These are phyloP conservation scores for Trematosphaeria pertusa DNA, from an alignment of 2,329 filamentous ascomycete genomes.

Conservation along the genomic window DNA sequence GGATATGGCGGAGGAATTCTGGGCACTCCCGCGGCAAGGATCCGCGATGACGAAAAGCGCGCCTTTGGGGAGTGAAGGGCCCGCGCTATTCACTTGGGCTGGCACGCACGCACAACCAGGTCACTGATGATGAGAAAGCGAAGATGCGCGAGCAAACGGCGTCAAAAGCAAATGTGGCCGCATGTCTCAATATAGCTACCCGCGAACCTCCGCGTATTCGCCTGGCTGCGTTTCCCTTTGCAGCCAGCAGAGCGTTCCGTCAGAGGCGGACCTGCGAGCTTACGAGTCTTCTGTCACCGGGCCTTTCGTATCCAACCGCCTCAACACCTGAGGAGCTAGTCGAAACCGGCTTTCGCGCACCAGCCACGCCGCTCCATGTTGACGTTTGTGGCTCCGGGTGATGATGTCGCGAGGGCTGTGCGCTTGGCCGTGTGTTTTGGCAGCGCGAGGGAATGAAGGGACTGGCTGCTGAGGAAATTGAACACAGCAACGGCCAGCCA, in stretches of 20 bases:
- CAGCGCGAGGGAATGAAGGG: not conserved
- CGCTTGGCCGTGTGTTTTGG: not conserved
- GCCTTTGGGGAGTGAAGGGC: not conserved
- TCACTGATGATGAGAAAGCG: no score
- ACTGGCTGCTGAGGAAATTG: not conserved
- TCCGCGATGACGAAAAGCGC: conserved; percentile 6
- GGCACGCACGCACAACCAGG: no score
- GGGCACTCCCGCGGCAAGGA: conserved; percentile 9
- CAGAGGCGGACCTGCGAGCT: conserved; percentile 1
- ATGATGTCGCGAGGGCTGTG: not conserved
- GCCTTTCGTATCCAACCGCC: conserved; percentile 23
- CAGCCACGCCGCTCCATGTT: conserved; percentile 12
- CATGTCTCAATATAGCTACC: no score
- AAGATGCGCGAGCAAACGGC: no score
- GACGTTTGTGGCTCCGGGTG: no score
- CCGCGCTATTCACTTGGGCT: not conserved
- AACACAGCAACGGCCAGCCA: no score
- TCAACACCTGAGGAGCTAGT: conserved; percentile 20
- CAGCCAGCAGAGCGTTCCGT: not conserved
- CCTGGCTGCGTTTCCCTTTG: not conserved
- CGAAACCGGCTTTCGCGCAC: conserved; percentile 13
- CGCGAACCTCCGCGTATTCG: not conserved
- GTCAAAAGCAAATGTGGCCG: no score
- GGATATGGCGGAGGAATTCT: conserved; percentile 14
- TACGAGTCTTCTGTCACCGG: conserved; percentile 10